phyloP scores from a whole-genome alignment of 2,329 filamentous ascomycete genomes.

The Aureobasidium musti region DNA sequence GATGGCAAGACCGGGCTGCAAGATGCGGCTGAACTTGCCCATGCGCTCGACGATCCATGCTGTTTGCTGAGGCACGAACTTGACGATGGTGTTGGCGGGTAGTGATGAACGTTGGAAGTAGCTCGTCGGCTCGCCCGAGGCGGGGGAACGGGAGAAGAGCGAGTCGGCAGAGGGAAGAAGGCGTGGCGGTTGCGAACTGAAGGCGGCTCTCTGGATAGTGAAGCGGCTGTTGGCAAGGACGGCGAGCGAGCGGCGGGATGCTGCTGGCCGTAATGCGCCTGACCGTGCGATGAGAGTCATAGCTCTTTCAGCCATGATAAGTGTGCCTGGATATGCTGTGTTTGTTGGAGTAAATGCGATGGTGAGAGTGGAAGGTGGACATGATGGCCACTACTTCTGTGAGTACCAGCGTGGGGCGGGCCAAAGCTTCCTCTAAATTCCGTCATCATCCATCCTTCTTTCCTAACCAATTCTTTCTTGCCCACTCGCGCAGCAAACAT shows the following conservation, averaged over 20 bases:
- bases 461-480: background rate
- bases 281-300: constrained; percentile 38
- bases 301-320: constrained; percentile 12
- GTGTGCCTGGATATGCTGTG: background rate
- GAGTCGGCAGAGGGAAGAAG: constrained; percentile 39
- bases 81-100: constrained; percentile 90
- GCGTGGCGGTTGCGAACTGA: constrained; percentile 32
- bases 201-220: constrained; percentile 27
- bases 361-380: background rate
- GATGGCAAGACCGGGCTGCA: constrained; percentile 87
- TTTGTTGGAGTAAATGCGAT: background rate
- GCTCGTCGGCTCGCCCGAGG: constrained; percentile 37
- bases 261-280: constrained; percentile 41
- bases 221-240: constrained; percentile 40
- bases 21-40: constrained; percentile 93
- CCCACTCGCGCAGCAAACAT: constrained; percentile 51
- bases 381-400: background rate
- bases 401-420: background rate
- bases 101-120: constrained; percentile 57
- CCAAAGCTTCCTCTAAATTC: constrained; percentile 12
- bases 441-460: constrained; percentile 10
- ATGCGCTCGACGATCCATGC: constrained; percentile 99
- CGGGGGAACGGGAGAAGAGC: constrained; percentile 39
- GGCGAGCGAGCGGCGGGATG: constrained; percentile 40
- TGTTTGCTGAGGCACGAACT: constrained; percentile 98